Evolutionary conservation across 192 early-diverging fungal species (phyloP), one percentile per base, ranked within the genome.

Genomic region (Backusella morwellensis): DNA sequence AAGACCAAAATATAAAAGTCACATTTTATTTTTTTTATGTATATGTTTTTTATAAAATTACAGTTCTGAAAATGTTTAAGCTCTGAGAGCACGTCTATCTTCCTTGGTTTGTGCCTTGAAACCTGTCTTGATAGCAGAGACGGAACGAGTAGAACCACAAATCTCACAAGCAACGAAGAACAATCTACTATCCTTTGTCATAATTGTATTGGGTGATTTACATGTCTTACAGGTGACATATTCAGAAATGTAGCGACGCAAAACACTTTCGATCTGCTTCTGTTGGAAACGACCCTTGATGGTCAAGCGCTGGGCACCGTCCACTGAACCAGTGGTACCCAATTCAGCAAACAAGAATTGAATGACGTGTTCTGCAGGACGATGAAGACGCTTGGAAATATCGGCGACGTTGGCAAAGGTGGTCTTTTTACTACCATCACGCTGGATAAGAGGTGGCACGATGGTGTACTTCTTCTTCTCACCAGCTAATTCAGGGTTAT

Each of bases 161-260:
- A 92, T 89, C 86, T 97, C 96, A 85, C 98, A 99, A 87, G 97
- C 93, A 79, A 98, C 83, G 89, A 98, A 99, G 85, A 91, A 95
- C 75, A 99, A 85, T 79, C 97, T 91, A 85, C 96, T 97, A 76
- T 99, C 97, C 89, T 98, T 98, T 38, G 90, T 93, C 81, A 99
- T 80, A 12, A 95, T 88, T 23, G 98, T 98, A 70, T 99, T 95
- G 32, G 93, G 91, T 15, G 92, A 94, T 82, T 97, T 97, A 90
- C 98, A 99, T 32, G 96, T 97, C 88, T 99, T 99, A 89, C 98
- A 99, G 14, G 96, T 94, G 26, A 99, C 97, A 72, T 99, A 99
- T 83, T 99, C 97, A 66, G 93, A 88, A 88, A 99, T 97, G 79
- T 99, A 99, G 70, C 92, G 92, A 81, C 97, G 96, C 77, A 99